Percentiles rank a stretch among this genome's conserved stretches.
phyloP scores from a whole-genome alignment of 306 rosid species.

The Psophocarpus tetragonolobus region DNA sequence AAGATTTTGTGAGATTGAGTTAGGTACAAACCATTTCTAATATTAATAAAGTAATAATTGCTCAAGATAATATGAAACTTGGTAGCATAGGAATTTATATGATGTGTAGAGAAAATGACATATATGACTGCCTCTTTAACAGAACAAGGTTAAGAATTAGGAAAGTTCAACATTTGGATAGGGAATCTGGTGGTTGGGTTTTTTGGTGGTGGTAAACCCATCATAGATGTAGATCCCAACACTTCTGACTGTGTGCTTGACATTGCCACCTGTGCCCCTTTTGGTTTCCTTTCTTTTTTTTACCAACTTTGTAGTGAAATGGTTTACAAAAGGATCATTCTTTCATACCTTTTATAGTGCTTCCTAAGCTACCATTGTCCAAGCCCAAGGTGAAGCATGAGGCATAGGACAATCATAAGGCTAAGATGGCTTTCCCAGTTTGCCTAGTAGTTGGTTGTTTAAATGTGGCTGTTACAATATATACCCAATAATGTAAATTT shows the following conservation, averaged over 20 bases:
- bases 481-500: background rate
- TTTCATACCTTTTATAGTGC: background rate
- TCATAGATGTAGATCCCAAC: background rate
- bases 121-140: background rate
- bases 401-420: background rate
- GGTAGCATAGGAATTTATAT: background rate
- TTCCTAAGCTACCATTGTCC: background rate
- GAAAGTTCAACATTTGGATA: background rate
- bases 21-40: too few relatives aligned
- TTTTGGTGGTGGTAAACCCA: background rate
- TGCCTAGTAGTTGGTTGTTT: background rate
- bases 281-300: background rate
- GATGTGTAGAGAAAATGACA: background rate
- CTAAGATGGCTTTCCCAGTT: background rate
- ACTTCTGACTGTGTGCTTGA: background rate
- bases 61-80: background rate
- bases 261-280: background rate
- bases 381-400: background rate
- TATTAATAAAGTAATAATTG: background rate
- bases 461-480: background rate
- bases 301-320: background rate
- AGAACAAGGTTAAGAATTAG: background rate
- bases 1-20: too few relatives aligned
- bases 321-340: background rate
- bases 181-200: background rate